Conservation (phyloP, 208 protist genomes). For the Wallacemonas sp. region DNA sequence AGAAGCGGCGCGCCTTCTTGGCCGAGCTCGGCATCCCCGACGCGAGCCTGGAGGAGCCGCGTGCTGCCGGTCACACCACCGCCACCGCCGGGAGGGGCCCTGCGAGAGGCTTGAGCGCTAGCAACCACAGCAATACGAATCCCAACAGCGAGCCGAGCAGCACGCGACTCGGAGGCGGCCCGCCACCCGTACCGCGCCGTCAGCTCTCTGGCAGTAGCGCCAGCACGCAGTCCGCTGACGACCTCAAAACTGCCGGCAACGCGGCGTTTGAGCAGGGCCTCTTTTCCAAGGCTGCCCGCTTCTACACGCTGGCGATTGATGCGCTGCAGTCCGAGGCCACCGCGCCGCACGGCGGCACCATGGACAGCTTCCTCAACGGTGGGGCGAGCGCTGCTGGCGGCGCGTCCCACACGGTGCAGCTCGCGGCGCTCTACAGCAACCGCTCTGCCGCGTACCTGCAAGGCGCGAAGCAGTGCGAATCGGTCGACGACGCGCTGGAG, state of each 20-base stretch:
- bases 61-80: not conserved
- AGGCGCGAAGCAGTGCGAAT: slow-evolving; percentile 53
- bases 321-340: slow-evolving; percentile 12
- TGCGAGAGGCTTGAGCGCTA: too few relatives aligned
- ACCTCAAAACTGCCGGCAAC: slow-evolving; percentile 91
- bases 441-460: slow-evolving; percentile 91
- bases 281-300: slow-evolving; percentile 72
- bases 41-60: slow-evolving; percentile 3
- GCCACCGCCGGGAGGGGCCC: too few relatives aligned
- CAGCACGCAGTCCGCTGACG: slow-evolving; percentile 32
- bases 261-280: slow-evolving; percentile 77
- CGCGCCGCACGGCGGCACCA: not conserved
- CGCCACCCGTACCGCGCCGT: not conserved
- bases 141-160: not conserved
- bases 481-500: slow-evolving; percentile 36
- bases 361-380: slow-evolving; percentile 13
- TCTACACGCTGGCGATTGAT: slow-evolving; percentile 89
- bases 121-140: not conserved
- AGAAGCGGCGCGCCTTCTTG: slow-evolving; percentile 19
- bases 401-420: slow-evolving; percentile 19
- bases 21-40: slow-evolving; percentile 22
- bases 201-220: not conserved
- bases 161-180: not conserved
- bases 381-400: not conserved
- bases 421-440: slow-evolving; percentile 93